A percentile compares a stretch with the other conserved stretches of the same genome.
These are phyloP conservation scores for Lactifluus echinatus DNA, from an alignment of 768 basidiomycete genomes.

Conservation along the genomic window DNA sequence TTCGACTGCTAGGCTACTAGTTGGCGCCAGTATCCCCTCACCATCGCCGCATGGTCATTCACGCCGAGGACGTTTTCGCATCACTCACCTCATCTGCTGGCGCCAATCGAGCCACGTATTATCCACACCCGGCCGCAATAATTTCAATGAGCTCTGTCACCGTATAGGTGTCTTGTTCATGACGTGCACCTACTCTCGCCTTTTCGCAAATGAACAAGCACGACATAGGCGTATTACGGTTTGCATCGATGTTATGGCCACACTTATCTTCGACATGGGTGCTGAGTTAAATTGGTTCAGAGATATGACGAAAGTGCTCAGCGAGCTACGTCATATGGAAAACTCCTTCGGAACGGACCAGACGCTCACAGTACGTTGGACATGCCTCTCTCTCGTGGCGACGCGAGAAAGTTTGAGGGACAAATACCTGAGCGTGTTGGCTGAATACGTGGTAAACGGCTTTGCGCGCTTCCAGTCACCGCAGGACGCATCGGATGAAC, in stretches of 20 bases:
- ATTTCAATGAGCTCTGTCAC: neutral
- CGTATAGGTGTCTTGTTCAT: neutral
- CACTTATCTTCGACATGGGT: neutral
- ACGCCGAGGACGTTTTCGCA: too few relatives aligned
- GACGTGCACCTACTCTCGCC: neutral
- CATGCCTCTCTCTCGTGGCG: slow-evolving; percentile 4
- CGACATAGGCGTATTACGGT: neutral
- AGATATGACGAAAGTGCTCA: neutral
- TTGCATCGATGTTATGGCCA: neutral
- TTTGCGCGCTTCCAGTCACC: neutral
- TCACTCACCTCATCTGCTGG: neutral
- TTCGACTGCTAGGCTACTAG: too few relatives aligned
- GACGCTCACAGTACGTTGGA: neutral
- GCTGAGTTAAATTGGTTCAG: neutral
- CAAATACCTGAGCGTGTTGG: neutral
- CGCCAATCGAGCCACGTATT: neutral
- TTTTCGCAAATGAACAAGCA: neutral
- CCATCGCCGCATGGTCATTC: too few relatives aligned
- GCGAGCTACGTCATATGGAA: neutral
- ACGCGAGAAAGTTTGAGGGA: neutral
- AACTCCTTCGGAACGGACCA: neutral
- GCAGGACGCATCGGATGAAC: neutral
- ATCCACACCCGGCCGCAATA: neutral
- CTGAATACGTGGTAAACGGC: neutral
- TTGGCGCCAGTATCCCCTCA: too few relatives aligned